Base-by-base conservation (phyloP, 345 rosid species). In the Sapria himalayana region DNA sequence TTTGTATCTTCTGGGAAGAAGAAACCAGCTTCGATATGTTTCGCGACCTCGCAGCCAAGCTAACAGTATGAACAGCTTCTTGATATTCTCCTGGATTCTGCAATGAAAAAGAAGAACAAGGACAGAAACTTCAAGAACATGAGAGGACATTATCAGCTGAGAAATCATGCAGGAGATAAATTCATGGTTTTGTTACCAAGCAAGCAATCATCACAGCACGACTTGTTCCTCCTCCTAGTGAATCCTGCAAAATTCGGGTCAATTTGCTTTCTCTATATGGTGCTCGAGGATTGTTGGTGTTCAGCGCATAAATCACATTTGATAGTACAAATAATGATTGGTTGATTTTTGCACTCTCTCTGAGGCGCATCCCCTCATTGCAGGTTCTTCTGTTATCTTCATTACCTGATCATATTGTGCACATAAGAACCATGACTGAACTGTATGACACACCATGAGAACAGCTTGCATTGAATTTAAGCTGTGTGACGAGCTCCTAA, bases 71-170 rank as follows among this genome's bases (percentile, higher is more conserved):
- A 44, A 82, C 73, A 38, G 98, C 74, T 67, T 89, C 95, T 59
- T 76, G 84, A 58, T 79, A 79, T 58, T 76, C 92, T 50, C 95
- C 93, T 2, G 98, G 95, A 56, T 82, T 89, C 98, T 82, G 22
- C 51, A 5, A 29, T 13, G 2, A 15, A 13, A 23, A 10, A 23
- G 9, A 36, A 19, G 31, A 18, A 29, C 29, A n/a, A 20, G 3
- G 37, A 14, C 3, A 21, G 39, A 19, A n/a, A 54, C 40, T 22
- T 15, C 9, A 43, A 20, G 24, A 45, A 9, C 4, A 23, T 6
- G n/a, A 22, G 15, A 3, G 19, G 27, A 11, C 8, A 23, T 27
- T 13, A 35, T 0, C 23, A 51, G 25, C 23, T 16, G 7, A 15
- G 22, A 50, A 33, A 41, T n/a, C n/a, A n/a, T n/a, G n/a, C n/a